Conservation (phyloP, 805 yeast species). For the Priceomyces fermenticarens region DNA sequence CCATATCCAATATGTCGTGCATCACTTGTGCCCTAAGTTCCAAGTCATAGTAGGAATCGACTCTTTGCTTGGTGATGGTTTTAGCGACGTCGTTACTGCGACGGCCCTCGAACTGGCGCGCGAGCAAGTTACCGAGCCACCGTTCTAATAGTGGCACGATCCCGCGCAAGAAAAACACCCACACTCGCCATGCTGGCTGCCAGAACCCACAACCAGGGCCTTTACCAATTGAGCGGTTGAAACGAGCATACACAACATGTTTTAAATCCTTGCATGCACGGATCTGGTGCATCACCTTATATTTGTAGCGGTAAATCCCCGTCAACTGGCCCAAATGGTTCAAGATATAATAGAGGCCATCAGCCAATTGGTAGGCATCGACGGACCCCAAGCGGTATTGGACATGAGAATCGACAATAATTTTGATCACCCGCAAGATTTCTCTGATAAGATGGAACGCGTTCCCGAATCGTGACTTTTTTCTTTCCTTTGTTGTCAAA, state of each 20-base stretch:
- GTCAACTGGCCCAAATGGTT: slow-evolving; percentile 95
- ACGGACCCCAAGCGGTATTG: slow-evolving; percentile 86
- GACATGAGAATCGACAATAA: slow-evolving; percentile 90
- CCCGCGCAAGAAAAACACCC: slow-evolving; percentile 92
- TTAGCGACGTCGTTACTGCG: slow-evolving; percentile 88
- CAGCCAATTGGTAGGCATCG: slow-evolving; percentile 93
- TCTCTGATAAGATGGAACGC: slow-evolving; percentile 94
- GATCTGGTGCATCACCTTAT: slow-evolving; percentile 97
- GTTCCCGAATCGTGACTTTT: slow-evolving; percentile 92
- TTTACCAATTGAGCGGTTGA: slow-evolving; percentile 84
- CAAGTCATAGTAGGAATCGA: slow-evolving; percentile 90
- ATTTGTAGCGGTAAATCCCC: slow-evolving; percentile 94
- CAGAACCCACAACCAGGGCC: slow-evolving; percentile 99
- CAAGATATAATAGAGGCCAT: slow-evolving; percentile 84
- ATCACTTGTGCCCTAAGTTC: slow-evolving; percentile 91
- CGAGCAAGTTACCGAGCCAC: slow-evolving; percentile 88
- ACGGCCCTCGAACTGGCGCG: slow-evolving; percentile 96
- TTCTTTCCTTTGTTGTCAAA: slow-evolving; percentile 91
- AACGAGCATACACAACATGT: slow-evolving; percentile 82
- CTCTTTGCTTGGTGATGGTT: slow-evolving; percentile 91
- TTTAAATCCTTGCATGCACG: slow-evolving; percentile 93
- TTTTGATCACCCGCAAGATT: slow-evolving; percentile 74
- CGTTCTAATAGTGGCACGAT: slow-evolving; percentile 86
- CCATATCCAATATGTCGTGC: slow-evolving; percentile 95
- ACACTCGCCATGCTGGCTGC: slow-evolving; percentile 99